Evolutionary conservation across 805 yeast species (phyloP).

Genomic region (Candida hungchunana): DNA sequence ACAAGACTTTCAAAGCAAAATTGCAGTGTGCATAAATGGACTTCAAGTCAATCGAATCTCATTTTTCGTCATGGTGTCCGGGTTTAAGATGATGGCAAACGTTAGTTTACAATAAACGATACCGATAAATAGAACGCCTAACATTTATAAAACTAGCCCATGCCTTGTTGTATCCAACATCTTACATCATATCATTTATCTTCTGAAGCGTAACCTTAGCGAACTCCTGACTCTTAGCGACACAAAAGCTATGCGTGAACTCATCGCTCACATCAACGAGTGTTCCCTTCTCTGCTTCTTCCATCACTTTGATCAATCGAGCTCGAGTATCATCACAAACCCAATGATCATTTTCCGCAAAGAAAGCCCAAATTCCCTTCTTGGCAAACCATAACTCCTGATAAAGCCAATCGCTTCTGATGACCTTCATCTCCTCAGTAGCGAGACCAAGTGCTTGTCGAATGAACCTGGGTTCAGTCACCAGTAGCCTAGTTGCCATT

Average conservation of each 20-base stretch:
- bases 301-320: slow-evolving; percentile 32
- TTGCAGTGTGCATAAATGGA: too few relatives aligned
- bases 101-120: too few relatives aligned
- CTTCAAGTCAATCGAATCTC: too few relatives aligned
- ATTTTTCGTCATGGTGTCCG: neutral
- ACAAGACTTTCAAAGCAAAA: too few relatives aligned
- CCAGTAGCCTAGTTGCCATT: slow-evolving; percentile 39
- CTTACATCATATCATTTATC: neutral
- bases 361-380: slow-evolving; percentile 46
- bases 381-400: slow-evolving; percentile 44
- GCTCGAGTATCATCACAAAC: slow-evolving; percentile 49
- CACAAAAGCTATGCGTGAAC: slow-evolving; percentile 59
- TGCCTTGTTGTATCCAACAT: neutral
- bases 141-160: neutral
- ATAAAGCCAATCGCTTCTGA: slow-evolving; percentile 44
- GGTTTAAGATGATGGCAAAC: neutral
- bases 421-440: slow-evolving; percentile 51
- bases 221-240: slow-evolving; percentile 45
- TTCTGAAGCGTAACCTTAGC: slow-evolving; percentile 36
- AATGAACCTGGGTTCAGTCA: slow-evolving; percentile 40
- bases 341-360: slow-evolving; percentile 65
- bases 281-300: slow-evolving; percentile 29
- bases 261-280: slow-evolving; percentile 30
- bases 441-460: slow-evolving; percentile 56
- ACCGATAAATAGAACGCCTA: neutral